Conservation (phyloP, 2,329 filamentous ascomycete genomes). For the Erysiphe pulchra region DNA sequence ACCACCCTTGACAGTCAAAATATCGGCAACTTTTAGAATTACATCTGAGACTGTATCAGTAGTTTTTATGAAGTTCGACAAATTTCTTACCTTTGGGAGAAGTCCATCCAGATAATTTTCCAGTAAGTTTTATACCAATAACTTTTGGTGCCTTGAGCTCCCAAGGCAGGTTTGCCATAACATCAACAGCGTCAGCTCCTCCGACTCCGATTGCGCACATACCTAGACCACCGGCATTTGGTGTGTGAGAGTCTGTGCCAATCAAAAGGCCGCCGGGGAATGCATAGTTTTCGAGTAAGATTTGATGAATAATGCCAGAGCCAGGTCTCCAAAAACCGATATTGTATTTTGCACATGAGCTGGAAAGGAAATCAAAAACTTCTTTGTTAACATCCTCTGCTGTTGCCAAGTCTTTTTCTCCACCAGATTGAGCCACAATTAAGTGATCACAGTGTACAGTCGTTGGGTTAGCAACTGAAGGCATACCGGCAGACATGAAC, state of each 20-base stretch:
- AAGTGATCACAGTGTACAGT: constrained; percentile 98
- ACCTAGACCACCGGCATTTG: constrained; percentile 87
- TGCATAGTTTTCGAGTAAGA: constrained; percentile 93
- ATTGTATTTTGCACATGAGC: constrained; percentile 95
- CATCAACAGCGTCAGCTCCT: constrained; percentile 94
- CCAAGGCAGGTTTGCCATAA: constrained; percentile 94
- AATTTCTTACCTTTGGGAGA: constrained; percentile 53
- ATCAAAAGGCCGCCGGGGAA: constrained; percentile 97
- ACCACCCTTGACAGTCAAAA: constrained; percentile 91
- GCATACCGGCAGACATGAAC: constrained; percentile 98
- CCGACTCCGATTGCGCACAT: constrained; percentile 91
- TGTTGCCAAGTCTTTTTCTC: constrained; percentile 75
- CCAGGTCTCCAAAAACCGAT: constrained; percentile 99
- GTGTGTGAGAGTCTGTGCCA: constrained; percentile 93
- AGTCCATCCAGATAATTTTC: constrained; percentile 72
- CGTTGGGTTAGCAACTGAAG: constrained; percentile 73
- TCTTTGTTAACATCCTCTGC: constrained; percentile 94
- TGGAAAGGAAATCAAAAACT: constrained; percentile 91
- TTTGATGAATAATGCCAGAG: constrained; percentile 98
- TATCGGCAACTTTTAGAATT: constrained; percentile 90
- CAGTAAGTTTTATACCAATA: constrained; percentile 88
- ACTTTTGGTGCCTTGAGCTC: constrained; percentile 95
- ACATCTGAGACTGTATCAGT: constrained; percentile 33
- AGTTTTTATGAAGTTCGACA: neutral
- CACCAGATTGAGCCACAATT: constrained; percentile 91